Evolutionary conservation across 2,329 filamentous ascomycete genomes (phyloP), one percentile per base, ranked within the genome.

Genomic region (Penicillium occitanis): DNA sequence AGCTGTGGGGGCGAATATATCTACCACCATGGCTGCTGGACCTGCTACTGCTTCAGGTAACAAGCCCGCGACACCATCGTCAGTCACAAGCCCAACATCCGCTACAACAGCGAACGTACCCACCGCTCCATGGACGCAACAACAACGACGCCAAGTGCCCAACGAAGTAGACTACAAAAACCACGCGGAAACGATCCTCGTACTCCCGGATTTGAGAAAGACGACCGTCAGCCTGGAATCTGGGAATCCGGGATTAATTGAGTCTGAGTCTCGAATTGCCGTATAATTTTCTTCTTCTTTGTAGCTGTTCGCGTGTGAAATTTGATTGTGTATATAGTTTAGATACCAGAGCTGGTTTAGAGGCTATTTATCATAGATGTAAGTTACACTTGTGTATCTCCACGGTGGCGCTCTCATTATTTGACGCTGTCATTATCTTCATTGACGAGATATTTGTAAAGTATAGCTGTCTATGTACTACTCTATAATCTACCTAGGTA

Each of bases 121-220:
- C 37, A 13, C 57, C 4, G 28, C 65, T 22, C 51, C 59, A 37
- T 51, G 58, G 48, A 58, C 66, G 13, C 69, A 65, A 60, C 64
- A 67, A 59, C 78, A 72, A 70, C 75, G 72, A 66, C 73, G 72
- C 70, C 73, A 69, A 71, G 80, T 84, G 71, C 86, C 78, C 2
- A 92, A 89, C 73, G 93, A 98, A 79, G 90, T 91, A 13, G 91
- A 97, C 74, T 91, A 90, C 72, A 83, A 87, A 71, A 95, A 92
- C 73, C 82, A 91, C 66, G 91, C 90, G 0, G 90, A 95, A 80
- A 89, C 88, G 46, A 85, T 97, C 1, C 79, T 89, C 60, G 91
- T 97, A 1, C 84, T 93, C 25, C 85, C 88, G 14, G 88, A 93
- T 79, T 82, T 91, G 64, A 83, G 80, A 68, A 87, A 86, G 70